Percentiles rank a stretch among this genome's conserved stretches.
Evolutionary conservation across 257 asterid species (phyloP).

Genomic region (Solanum rostratum): DNA sequence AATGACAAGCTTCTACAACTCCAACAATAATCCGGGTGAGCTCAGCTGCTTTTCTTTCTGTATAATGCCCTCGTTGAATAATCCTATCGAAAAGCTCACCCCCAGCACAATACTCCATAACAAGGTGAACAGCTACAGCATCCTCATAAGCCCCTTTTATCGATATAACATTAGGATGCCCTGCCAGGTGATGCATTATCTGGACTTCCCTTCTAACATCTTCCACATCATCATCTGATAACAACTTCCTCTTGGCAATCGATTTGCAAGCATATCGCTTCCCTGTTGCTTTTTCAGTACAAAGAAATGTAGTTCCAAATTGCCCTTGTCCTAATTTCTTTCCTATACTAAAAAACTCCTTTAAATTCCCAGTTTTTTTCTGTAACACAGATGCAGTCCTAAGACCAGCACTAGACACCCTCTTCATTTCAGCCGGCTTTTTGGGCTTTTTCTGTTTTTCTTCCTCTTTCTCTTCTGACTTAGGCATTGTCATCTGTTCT

Average conservation of each 20-base stretch:
- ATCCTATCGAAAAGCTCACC: constrained; percentile 94
- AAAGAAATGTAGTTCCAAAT: constrained; percentile 74
- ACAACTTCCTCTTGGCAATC: constrained; percentile 79
- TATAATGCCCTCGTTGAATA: constrained; percentile 81
- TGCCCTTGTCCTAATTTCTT: constrained; percentile 95
- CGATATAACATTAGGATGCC: constrained; percentile 80
- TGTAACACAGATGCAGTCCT: constrained; percentile 67
- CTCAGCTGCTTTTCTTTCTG: constrained; percentile 91
- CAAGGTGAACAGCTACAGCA: constrained; percentile 77
- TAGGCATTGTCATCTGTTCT: constrained; percentile 6
- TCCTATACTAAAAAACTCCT: constrained; percentile 60
- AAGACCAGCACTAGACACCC: constrained; percentile 82
- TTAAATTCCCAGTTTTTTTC: constrained; percentile 63
- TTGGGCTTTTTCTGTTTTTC: constrained; percentile 26
- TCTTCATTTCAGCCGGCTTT: constrained; percentile 43
- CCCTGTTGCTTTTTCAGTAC: constrained; percentile 61
- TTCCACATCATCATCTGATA: constrained; percentile 84
- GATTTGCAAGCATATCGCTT: constrained; percentile 77
- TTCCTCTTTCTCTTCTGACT: constrained; percentile 1
- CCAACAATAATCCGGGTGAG: constrained; percentile 91
- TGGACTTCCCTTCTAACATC: constrained; percentile 93
- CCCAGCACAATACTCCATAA: constrained; percentile 87
- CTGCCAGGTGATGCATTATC: constrained; percentile 91
- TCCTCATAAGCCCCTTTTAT: constrained; percentile 89
- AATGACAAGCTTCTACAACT: constrained; percentile 91